phyloP scores from a whole-genome alignment of 495 filamentous ascomycete genomes.

The Penicillium dipodomyicola region DNA sequence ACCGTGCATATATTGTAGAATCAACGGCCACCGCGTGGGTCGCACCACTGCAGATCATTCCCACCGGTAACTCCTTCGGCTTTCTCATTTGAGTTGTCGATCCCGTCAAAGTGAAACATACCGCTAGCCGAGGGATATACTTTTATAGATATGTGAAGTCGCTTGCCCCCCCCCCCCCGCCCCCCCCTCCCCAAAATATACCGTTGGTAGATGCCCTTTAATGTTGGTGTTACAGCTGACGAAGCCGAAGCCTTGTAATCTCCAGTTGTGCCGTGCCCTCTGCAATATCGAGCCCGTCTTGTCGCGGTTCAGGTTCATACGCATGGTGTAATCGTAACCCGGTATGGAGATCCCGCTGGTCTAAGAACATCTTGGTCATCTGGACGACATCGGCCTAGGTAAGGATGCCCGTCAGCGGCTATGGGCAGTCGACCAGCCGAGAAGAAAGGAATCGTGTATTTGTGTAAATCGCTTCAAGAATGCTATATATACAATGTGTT shows the following conservation, averaged over 20 bases:
- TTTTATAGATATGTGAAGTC: neutral
- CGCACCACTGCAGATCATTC: neutral
- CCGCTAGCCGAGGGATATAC: neutral
- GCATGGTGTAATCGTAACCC: neutral
- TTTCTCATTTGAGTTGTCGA: neutral
- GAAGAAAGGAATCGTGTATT: neutral
- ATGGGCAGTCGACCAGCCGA: neutral
- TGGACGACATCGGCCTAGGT: neutral
- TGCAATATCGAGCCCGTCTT: neutral
- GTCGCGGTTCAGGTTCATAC: neutral
- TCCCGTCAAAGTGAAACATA: neutral
- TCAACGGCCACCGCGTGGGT: neutral
- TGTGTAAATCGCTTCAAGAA: conserved; percentile 6
- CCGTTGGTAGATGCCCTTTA: neutral
- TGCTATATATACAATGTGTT: conserved; percentile 5
- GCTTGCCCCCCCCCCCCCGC: too few relatives aligned
- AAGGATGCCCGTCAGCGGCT: neutral
- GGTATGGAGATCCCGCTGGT: neutral
- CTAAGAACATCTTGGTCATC: neutral
- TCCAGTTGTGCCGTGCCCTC: neutral
- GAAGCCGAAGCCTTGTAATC: neutral
- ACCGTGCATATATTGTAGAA: neutral
- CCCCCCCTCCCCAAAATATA: neutral
- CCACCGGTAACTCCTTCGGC: neutral
- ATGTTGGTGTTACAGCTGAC: neutral